phyloP scores from a whole-genome alignment of 495 filamentous ascomycete species.

The Neurospora terricola region DNA sequence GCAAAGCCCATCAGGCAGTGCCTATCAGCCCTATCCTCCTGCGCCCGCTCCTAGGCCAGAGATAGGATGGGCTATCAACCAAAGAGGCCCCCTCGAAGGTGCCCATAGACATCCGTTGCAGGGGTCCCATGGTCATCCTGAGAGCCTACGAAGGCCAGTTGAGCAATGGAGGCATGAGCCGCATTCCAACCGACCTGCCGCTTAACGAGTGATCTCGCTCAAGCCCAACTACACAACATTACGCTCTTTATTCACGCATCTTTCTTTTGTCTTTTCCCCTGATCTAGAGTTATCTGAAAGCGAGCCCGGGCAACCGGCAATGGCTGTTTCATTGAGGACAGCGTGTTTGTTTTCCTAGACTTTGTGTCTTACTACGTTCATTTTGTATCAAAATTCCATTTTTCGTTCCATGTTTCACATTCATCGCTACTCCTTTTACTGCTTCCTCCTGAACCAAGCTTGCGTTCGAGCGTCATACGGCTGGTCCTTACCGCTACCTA shows the following conservation, averaged over 20 bases:
- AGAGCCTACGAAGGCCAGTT: slow-evolving; percentile 9
- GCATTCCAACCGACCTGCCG: background rate
- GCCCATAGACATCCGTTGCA: background rate
- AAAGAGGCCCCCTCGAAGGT: slow-evolving; percentile 20
- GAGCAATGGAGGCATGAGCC: background rate
- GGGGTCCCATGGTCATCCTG: slow-evolving; percentile 2
- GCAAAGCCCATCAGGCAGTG: background rate
- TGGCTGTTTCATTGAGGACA: slow-evolving; percentile 5
- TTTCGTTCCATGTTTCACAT: background rate
- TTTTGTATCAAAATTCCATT: background rate
- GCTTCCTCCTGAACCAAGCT: background rate
- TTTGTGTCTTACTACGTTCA: background rate
- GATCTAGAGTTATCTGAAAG: slow-evolving; percentile 14
- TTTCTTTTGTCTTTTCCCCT: slow-evolving; percentile 1
- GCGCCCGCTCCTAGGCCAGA: slow-evolving; percentile 21
- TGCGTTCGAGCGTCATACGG: background rate
- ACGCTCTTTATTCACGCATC: background rate
- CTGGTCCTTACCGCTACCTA: background rate
- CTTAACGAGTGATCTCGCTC: background rate
- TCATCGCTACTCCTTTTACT: background rate
- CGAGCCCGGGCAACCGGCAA: slow-evolving; percentile 28
- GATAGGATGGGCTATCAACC: slow-evolving; percentile 36
- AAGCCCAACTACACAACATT: background rate
- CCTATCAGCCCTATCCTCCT: slow-evolving; percentile 18
- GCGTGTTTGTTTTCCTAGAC: background rate